A percentile compares a stretch with the other conserved stretches of the same genome.
These are phyloP conservation scores for Serendipita sp. DNA, from an alignment of 768 basidiomycete genomes.

Conservation along the genomic window DNA sequence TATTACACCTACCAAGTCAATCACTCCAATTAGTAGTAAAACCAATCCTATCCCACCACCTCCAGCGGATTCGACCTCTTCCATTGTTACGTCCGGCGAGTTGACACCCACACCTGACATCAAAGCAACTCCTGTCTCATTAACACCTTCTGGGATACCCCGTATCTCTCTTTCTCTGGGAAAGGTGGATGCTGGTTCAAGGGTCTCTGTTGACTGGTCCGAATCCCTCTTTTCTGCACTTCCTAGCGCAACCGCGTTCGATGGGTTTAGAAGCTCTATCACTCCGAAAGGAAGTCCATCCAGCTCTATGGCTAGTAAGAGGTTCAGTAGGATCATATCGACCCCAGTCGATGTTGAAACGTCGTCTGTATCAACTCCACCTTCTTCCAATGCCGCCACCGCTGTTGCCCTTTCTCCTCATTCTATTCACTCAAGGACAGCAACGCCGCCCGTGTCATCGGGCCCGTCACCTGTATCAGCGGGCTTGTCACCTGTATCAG, in stretches of 20 bases:
- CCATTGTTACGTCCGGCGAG: too few relatives aligned
- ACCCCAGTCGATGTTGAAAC: background rate
- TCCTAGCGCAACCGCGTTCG: constrained; percentile 1
- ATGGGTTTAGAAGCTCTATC: constrained; percentile 1
- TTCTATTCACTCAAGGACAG: background rate
- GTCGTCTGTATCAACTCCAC: background rate
- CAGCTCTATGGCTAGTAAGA: background rate
- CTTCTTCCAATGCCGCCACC: background rate
- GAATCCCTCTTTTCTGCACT: background rate
- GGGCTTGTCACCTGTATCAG: background rate
- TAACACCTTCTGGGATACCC: background rate
- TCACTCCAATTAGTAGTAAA: too few relatives aligned
- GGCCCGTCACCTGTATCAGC: too few relatives aligned
- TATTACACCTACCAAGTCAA: background rate
- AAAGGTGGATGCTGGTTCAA: background rate
- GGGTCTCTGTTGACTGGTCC: background rate
- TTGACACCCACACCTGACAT: too few relatives aligned
- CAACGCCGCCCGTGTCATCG: background rate
- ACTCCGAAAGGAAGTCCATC: background rate
- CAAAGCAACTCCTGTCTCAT: background rate
- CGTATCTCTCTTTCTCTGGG: constrained; percentile 5
- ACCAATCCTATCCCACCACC: too few relatives aligned
- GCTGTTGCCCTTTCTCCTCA: background rate
- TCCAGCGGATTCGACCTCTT: too few relatives aligned
- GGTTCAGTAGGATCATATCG: too few relatives aligned